Conservation (phyloP, 495 filamentous ascomycete genomes). For the Penicillium turbatum region DNA sequence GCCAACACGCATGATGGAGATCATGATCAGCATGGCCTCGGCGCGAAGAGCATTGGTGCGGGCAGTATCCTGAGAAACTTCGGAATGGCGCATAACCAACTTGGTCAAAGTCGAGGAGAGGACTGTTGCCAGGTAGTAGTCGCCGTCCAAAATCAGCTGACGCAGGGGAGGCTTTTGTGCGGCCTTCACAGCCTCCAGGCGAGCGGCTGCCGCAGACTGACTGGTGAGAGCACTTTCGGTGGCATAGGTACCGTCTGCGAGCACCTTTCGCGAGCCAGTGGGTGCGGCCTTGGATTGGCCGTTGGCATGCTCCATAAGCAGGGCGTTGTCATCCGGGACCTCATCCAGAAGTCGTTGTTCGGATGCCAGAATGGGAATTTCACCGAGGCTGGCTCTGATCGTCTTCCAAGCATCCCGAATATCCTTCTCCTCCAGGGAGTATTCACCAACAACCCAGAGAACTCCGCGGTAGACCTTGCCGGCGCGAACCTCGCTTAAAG, state of each 20-base stretch:
- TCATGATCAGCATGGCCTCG: conserved; percentile 99
- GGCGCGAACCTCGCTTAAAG: conserved; percentile 87
- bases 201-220: conserved; percentile 81
- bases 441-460: conserved; percentile 97
- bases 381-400: conserved; percentile 88
- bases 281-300: conserved; percentile 76
- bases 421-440: conserved; percentile 86
- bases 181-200: conserved; percentile 92
- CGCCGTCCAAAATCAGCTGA: conserved; percentile 93
- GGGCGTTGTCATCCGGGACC: conserved; percentile 61
- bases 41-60: conserved; percentile 92
- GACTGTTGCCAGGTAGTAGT: conserved; percentile 95
- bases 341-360: conserved; percentile 89
- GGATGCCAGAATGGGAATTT: conserved; percentile 94
- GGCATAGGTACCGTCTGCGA: conserved; percentile 96
- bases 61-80: conserved; percentile 80
- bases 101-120: conserved; percentile 94
- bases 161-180: conserved; percentile 94
- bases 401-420: conserved; percentile 97
- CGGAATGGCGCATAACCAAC: conserved; percentile 95
- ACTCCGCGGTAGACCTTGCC: conserved; percentile 97
- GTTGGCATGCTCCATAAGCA: conserved; percentile 70
- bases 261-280: conserved; percentile 81
- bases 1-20: conserved; percentile 94
- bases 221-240: conserved; percentile 95